These are phyloP conservation scores for Cardamine chenopodiifolia DNA, from an alignment of 345 rosid genomes.

Conservation along the genomic window DNA sequence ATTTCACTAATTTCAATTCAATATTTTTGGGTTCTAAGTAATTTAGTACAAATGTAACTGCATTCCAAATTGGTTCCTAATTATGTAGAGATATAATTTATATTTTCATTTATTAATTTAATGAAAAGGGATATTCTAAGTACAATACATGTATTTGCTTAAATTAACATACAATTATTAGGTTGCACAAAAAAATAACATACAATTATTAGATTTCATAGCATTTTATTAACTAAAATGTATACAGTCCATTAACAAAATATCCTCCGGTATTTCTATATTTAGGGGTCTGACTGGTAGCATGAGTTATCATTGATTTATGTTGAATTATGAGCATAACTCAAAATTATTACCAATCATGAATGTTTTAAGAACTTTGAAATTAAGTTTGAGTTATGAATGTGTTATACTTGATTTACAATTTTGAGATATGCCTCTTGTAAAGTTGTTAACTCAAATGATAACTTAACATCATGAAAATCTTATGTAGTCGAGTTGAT, in stretches of 20 bases:
- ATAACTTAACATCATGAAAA: too few species aligned
- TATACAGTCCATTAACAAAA: not conserved
- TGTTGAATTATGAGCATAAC: too few species aligned
- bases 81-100: not conserved
- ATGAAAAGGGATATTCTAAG: not conserved
- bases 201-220: not conserved
- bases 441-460: too few species aligned
- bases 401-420: too few species aligned
- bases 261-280: not conserved
- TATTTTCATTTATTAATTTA: not conserved
- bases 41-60: not conserved
- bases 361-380: too few species aligned
- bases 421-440: too few species aligned
- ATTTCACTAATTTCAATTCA: not conserved
- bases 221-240: not conserved
- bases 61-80: conserved; percentile 2
- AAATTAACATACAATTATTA: not conserved
- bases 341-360: too few species aligned
- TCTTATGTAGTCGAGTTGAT: too few species aligned
- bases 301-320: too few species aligned
- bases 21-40: not conserved
- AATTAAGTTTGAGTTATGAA: too few species aligned
- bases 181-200: not conserved
- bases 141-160: conserved; percentile 9
- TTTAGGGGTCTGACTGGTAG: too few species aligned